phyloP scores from a whole-genome alignment of 495 filamentous ascomycete species.

The Aspergillus asperescens region DNA sequence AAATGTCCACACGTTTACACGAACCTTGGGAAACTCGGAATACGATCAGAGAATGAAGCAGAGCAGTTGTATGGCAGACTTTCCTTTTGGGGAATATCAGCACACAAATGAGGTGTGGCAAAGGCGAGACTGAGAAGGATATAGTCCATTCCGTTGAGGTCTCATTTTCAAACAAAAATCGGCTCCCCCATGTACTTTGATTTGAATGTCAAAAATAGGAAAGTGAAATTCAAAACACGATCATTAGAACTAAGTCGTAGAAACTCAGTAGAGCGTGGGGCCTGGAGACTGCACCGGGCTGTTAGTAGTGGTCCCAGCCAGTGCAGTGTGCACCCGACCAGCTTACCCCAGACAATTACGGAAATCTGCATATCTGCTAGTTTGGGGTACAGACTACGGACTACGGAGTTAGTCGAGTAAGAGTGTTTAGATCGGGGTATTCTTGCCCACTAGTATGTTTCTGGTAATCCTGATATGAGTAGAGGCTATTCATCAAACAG shows the following conservation, averaged over 20 bases:
- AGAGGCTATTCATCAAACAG: neutral
- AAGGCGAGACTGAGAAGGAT: conserved; percentile 10
- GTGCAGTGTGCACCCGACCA: too few relatives aligned
- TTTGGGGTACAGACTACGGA: neutral
- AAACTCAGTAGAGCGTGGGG: too few relatives aligned
- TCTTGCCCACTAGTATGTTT: neutral
- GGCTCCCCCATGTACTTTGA: conserved; percentile 34
- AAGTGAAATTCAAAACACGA: conserved; percentile 20
- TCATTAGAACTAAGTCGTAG: neutral
- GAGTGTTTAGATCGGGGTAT: neutral
- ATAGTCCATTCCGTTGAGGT: conserved; percentile 14
- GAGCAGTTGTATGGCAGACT: conserved; percentile 1
- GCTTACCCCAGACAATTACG: neutral
- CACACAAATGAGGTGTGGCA: conserved; percentile 2
- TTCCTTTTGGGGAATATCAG: conserved; percentile 6
- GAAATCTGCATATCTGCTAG: neutral
- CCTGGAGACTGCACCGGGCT: too few relatives aligned
- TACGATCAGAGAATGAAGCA: conserved; percentile 2
- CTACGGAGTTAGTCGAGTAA: neutral
- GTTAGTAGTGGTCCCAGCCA: too few relatives aligned
- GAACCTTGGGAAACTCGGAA: neutral
- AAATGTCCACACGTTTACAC: neutral
- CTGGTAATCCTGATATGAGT: too few relatives aligned
- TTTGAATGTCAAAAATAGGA: conserved; percentile 34
- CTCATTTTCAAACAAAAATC: conserved; percentile 26